Evolutionary conservation across 768 basidiomycete genomes (phyloP).

Genomic region (Lenzites betulinus): DNA sequence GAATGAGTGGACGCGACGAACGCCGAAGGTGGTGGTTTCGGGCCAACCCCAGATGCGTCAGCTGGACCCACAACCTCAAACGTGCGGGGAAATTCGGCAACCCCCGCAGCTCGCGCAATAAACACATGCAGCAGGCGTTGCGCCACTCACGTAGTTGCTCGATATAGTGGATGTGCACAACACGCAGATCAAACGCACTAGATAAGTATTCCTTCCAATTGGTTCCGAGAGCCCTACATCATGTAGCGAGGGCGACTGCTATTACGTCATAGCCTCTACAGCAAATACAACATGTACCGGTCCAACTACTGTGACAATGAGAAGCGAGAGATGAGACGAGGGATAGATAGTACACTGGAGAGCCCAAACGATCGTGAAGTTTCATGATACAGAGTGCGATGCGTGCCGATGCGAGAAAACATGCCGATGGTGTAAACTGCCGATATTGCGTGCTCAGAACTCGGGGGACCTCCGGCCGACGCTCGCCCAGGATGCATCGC

Average conservation of each 20-base stretch:
- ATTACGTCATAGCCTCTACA: neutral
- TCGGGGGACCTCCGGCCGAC: conserved; percentile 30
- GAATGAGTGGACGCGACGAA: neutral
- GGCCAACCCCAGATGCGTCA: neutral
- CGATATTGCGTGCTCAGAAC: conserved; percentile 4
- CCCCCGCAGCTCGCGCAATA: neutral
- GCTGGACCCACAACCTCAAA: conserved; percentile 17
- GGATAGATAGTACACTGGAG: conserved; percentile 9
- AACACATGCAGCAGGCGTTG: neutral
- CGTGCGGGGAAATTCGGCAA: conserved; percentile 1
- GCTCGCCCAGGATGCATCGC: conserved; percentile 29
- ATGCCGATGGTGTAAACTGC: neutral
- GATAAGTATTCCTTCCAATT: neutral
- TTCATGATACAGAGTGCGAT: conserved; percentile 15
- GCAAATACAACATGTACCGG: conserved; percentile 8
- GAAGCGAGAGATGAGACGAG: neutral
- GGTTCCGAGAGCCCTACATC: neutral
- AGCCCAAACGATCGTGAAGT: neutral
- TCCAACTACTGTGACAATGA: conserved; percentile 9
- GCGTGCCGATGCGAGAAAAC: neutral
- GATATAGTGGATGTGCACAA: too few relatives aligned
- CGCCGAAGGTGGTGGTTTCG: neutral
- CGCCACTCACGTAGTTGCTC: too few relatives aligned
- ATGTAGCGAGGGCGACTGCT: neutral
- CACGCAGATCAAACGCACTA: neutral